Evolutionary conservation across 495 filamentous ascomycete species (phyloP).

Genomic region (Hypomontagnella submonticulosa): DNA sequence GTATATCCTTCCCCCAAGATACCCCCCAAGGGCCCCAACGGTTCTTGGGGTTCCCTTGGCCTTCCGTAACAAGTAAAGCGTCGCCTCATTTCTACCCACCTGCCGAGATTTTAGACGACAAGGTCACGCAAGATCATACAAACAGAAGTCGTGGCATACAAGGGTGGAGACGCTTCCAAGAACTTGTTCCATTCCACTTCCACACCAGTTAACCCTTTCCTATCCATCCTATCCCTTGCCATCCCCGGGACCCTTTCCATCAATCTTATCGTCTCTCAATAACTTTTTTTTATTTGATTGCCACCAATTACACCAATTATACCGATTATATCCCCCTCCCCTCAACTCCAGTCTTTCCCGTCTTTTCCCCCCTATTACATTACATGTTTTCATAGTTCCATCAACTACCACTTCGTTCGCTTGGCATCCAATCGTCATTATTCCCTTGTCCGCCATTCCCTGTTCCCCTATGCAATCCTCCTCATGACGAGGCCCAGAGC

Average conservation of each 20-base stretch:
- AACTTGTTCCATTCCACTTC: constrained; percentile 17
- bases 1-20: constrained; percentile 17
- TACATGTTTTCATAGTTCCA: constrained; percentile 18
- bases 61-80: constrained; percentile 35
- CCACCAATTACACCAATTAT: no score
- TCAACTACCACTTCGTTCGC: constrained; percentile 26
- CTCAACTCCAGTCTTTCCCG: neutral
- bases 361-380: constrained; percentile 12
- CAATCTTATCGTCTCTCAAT: no score
- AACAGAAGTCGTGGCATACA: constrained; percentile 4
- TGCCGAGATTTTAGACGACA: constrained; percentile 36
- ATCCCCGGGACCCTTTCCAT: no score
- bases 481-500: constrained; percentile 23
- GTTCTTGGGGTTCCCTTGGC: constrained; percentile 33
- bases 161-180: constrained; percentile 29
- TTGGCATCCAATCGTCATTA: constrained; percentile 40
- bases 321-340: no score
- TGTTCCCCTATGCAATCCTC: constrained; percentile 28
- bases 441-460: constrained; percentile 32
- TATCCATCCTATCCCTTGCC: constrained; percentile 1
- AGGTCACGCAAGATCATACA: constrained; percentile 19
- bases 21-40: neutral
- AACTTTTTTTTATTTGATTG: no score
- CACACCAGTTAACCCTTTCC: no score
- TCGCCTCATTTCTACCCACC: constrained; percentile 34